These are phyloP conservation scores for Trichosporon faecale DNA, from an alignment of 1,284 basidiomycete species.

Conservation along the genomic window DNA sequence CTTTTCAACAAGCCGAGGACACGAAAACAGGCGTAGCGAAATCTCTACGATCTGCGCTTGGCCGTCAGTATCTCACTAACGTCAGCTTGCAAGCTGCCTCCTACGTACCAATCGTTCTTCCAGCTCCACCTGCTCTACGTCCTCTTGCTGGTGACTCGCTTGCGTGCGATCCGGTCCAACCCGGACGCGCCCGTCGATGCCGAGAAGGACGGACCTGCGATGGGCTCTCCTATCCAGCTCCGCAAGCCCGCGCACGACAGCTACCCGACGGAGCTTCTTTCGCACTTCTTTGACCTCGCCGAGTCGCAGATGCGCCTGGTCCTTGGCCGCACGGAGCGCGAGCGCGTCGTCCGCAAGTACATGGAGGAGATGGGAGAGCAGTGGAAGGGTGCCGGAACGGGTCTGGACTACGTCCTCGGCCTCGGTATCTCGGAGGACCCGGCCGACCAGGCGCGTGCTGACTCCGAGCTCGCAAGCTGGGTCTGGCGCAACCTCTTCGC, in stretches of 20 bases:
- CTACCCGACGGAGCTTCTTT: constrained; percentile 64
- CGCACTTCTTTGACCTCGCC: constrained; percentile 94
- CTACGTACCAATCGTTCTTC: constrained; percentile 97
- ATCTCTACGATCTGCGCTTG: neutral
- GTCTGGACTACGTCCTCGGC: constrained; percentile 68
- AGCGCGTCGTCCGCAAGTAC: constrained; percentile 78
- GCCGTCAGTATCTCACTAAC: constrained; percentile 1
- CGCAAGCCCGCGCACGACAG: constrained; percentile 37
- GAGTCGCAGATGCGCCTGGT: constrained; percentile 85
- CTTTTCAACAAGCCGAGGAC: too few species aligned
- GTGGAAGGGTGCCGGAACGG: constrained; percentile 78
- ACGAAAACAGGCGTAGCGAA: neutral
- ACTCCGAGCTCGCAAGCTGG: constrained; percentile 77
- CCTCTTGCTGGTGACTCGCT: constrained; percentile 82
- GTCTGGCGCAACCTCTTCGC: constrained; percentile 86
- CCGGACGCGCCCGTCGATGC: constrained; percentile 35
- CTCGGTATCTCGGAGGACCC: constrained; percentile 28
- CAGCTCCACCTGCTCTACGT: constrained; percentile 90
- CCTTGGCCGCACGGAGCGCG: constrained; percentile 66
- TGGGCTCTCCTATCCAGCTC: constrained; percentile 34
- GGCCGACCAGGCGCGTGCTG: constrained; percentile 47
- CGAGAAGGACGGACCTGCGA: constrained; percentile 42
- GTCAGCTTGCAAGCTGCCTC: constrained; percentile 80
- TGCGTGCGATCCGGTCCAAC: constrained; percentile 69
- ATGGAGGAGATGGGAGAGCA: constrained; percentile 88